A percentile compares a stretch with the other conserved stretches of the same genome.
These are phyloP conservation scores for Sugiyamaella castrensis DNA, from an alignment of 1,139 yeast species.

Conservation along the genomic window DNA sequence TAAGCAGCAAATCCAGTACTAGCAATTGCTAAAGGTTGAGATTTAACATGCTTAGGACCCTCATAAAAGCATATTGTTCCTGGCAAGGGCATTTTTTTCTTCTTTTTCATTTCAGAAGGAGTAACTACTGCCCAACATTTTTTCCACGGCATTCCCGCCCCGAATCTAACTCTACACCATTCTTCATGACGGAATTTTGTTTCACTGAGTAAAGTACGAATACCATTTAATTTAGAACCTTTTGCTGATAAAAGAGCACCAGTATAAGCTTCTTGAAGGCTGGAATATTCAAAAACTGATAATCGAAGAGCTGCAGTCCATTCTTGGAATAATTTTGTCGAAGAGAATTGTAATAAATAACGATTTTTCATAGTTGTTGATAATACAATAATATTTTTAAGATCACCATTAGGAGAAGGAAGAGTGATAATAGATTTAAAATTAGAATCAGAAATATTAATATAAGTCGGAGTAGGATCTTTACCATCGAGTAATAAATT, in stretches of 20 bases:
- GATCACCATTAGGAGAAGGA: constrained; percentile 61
- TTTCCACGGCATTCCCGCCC: constrained; percentile 98
- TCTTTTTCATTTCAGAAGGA: constrained; percentile 51
- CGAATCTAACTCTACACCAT: constrained; percentile 92
- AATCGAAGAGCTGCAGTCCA: constrained; percentile 87
- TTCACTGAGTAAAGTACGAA: constrained; percentile 77
- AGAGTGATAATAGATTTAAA: constrained; percentile 66
- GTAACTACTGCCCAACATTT: constrained; percentile 91
- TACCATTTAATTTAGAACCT: constrained; percentile 83
- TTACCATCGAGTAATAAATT: constrained; percentile 38
- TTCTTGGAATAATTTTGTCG: constrained; percentile 37
- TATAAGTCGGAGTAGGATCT: constrained; percentile 65
- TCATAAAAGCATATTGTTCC: constrained; percentile 43
- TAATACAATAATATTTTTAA: constrained; percentile 76
- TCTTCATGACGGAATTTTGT: constrained; percentile 86
- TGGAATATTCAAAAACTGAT: constrained; percentile 71
- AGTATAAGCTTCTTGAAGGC: constrained; percentile 91
- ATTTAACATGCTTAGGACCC: constrained; percentile 45
- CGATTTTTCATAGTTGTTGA: constrained; percentile 90
- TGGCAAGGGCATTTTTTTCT: constrained; percentile 37
- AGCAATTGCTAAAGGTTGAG: constrained; percentile 76
- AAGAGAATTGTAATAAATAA: constrained; percentile 70
- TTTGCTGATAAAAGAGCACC: constrained; percentile 88
- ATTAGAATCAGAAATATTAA: constrained; percentile 89
- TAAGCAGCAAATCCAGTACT: constrained; percentile 69